A percentile compares a stretch with the other conserved stretches of the same genome.
These are phyloP conservation scores for Zasmidium angulare DNA, from an alignment of 2,329 filamentous ascomycete genomes.

Conservation along the genomic window DNA sequence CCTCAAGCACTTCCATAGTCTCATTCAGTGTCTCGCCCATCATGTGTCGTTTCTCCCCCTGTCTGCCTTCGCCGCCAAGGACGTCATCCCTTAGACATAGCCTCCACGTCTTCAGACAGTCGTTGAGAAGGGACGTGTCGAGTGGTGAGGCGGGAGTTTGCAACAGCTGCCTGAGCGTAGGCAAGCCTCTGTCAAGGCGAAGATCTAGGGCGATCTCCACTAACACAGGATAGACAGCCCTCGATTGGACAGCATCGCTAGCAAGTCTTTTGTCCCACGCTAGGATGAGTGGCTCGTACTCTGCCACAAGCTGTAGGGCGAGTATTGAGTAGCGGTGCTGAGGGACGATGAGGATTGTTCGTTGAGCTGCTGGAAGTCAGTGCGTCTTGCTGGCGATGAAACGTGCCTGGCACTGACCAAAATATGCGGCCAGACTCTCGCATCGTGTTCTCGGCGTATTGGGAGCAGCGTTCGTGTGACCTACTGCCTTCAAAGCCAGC, in stretches of 20 bases:
- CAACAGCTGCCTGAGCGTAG: not conserved
- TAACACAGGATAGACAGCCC: not conserved
- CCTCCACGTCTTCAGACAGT: conserved; percentile 10
- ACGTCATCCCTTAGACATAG: conserved; percentile 2
- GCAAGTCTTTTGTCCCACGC: not conserved
- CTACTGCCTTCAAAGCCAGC: not conserved
- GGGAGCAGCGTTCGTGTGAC: not conserved
- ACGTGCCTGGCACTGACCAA: not conserved
- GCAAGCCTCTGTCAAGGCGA: not conserved
- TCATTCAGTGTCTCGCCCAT: not conserved
- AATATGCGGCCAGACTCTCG: not conserved
- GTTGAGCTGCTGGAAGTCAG: not conserved
- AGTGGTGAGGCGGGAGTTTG: not conserved
- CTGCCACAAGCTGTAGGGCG: not conserved
- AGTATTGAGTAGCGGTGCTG: not conserved
- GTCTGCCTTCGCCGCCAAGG: not conserved
- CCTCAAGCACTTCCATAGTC: not conserved
- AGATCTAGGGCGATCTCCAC: not conserved
- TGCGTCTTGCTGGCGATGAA: too few relatives aligned
- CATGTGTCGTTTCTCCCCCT: not conserved
- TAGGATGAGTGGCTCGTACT: conserved; percentile 1
- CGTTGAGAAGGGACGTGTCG: not conserved
- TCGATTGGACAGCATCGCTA: not conserved
- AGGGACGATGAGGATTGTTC: not conserved
- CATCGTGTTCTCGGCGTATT: not conserved